Base-by-base conservation (phyloP, 257 asterid genomes). In the Voacanga thouarsii region DNA sequence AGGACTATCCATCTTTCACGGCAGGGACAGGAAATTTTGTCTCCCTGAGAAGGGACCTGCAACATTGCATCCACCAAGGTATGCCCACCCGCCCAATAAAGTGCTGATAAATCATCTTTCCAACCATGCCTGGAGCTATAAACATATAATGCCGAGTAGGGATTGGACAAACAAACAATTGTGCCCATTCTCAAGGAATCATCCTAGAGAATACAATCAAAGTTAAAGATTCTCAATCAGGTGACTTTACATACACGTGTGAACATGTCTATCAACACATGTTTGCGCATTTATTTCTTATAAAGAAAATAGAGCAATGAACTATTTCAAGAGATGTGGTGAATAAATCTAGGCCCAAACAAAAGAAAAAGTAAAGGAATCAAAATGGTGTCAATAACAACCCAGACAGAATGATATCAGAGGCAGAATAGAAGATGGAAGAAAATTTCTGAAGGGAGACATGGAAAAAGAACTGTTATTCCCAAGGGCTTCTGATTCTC, bases 211-310 rank as follows among this genome's bases (percentile, higher is more conserved):
- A 67, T 30, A 19, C 45, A 67, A 43, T 23, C 55, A 77, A 61
- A 16, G 63, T 72, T 39, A 18, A n/a, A 39, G 47, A 77, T 51
- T 50, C n/a, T n/a, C 80, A 57, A 70, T 7, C 41, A 70, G 45
- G 10, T 41, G 71, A 16, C 12, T 16, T 2, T 60, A 55, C 10
- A 33, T 24, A 39, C 21, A 50, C 47, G 37, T 33, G 37, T 2
- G 2, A 33, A 33, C 37, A 33, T 33, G 37, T 44, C 47, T 8
- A 8, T 11, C 16, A 56, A 14, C n/a, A 49, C 7, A 16, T 23
- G 23, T 18, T 9, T 53, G 26, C 23, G 2, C 61, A 33, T n/a
- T 24, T 61, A 50, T 30, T 49, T 12, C 19, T 28, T 28, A n/a
- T 12, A 24, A 50, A 72, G 28, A 67, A 11, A 44, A 39, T 8